Conservation (phyloP, 805 yeast species). For the Scheffersomyces amazonensis region DNA sequence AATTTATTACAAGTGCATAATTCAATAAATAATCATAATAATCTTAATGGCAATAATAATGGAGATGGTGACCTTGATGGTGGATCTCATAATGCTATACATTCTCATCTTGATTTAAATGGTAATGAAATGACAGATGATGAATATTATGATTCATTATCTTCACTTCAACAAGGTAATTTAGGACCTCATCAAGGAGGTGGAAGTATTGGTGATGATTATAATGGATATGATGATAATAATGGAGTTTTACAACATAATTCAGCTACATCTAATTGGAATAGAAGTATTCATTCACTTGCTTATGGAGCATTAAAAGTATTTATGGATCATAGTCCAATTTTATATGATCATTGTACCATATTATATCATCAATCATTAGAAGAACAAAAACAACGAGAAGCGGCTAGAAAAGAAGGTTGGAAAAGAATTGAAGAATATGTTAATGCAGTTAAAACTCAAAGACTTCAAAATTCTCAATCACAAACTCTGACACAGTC, state of each 20-base stretch:
- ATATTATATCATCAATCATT: slow-evolving; percentile 76
- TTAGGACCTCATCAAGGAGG: slow-evolving; percentile 15
- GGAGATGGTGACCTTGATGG: slow-evolving; percentile 9
- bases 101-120: slow-evolving; percentile 15
- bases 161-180: slow-evolving; percentile 33
- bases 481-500: not conserved
- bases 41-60: slow-evolving; percentile 4
- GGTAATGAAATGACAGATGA: slow-evolving; percentile 40
- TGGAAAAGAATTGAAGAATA: slow-evolving; percentile 70
- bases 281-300: slow-evolving; percentile 85
- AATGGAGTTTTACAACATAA: slow-evolving; percentile 39
- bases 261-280: slow-evolving; percentile 73
- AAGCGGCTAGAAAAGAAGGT: slow-evolving; percentile 58
- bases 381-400: slow-evolving; percentile 67
- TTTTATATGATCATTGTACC: slow-evolving; percentile 90
- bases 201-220: not conserved
- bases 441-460: slow-evolving; percentile 37
- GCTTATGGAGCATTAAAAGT: slow-evolving; percentile 89
- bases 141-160: slow-evolving; percentile 41
- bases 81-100: slow-evolving; percentile 10
- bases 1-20: slow-evolving; percentile 12
- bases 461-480: slow-evolving; percentile 4
- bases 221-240: slow-evolving; percentile 24
- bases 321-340: slow-evolving; percentile 90
- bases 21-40: slow-evolving; percentile 10